Base-by-base conservation (phyloP, 2,329 filamentous ascomycete species). In the Cytospora leucostoma region DNA sequence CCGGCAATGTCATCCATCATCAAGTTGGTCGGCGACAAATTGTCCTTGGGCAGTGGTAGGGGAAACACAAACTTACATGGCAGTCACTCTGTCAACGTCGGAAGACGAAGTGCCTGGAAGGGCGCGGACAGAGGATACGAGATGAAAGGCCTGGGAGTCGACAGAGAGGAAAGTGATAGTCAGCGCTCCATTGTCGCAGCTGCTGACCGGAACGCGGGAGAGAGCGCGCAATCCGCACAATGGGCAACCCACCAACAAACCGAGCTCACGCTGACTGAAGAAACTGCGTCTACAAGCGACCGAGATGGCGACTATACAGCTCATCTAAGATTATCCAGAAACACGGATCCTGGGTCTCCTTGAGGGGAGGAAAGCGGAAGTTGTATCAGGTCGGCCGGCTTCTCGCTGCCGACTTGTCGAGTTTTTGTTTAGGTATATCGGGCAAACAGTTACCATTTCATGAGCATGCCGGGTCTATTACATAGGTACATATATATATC, bases 1-100 rank as follows among this genome's bases (percentile, higher is more conserved):
- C 76, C 77, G 4, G 71, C 77, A 38, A 38, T 38, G 37, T 13
- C 37, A 27, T 27, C 27, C 27, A 27, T 27, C 27, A 27, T 27
- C 27, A 27, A 27, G 27, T 27, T 4, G 27, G 4, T 27, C 11
- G 13, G 7, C 38, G 13, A 40, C 38, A 17, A 40, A 40, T 12
- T 40, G 12, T 13, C 13, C 11, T 2, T 7, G 12, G 38, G 38
- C 15, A 40, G 38, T 17, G 15, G 12, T 7, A 13, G 38, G 38
- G 27, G 27, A 4, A 17, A 13, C 12, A 17, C 15, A 40, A 40
- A 6, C 15, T 2, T 17, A 40, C 38, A 17, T 13, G 17, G 15
- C 13, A 40, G 15, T 6, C 38, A 40, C 7, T 40, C 13, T 40
- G 38, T 17, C 7, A 13, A 44, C 1, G 19, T 12, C 7, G 5